Base-by-base conservation (phyloP, 768 basidiomycete species). In the Trametes punicea region DNA sequence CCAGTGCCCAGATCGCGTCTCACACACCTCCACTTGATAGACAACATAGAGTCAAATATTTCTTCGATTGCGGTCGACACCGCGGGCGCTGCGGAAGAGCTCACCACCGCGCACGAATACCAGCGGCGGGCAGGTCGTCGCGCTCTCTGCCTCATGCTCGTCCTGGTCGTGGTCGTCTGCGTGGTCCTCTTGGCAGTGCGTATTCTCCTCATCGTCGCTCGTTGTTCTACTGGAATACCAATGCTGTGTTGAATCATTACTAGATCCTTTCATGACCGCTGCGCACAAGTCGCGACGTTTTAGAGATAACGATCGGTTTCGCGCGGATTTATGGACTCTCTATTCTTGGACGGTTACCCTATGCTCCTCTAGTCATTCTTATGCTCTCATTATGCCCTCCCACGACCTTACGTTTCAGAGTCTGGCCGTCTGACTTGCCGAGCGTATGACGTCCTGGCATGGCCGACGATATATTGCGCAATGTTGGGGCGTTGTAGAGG, bases 31-130 rank as follows among this genome's bases (percentile, higher is more conserved):
- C 5, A 21, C 10, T 18, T 26, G 20, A 16, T 64, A 98, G 96
- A 98, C 67, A 96, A 96, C 64, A 96, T 99, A 66, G 93, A 97
- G 69, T 83, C 85, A 36, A 98, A 98, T 65, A 85, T 99, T 34
- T 88, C 86, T 15, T 90, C 88, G 0, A 88, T 98, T 48, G 85
- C 87, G 0, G 80, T 81, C 27, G 89, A 98, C 67, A 93, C 93
- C 1, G 75, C 81, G 2, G 83, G 84, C 34, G 96, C 94, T 13
- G 83, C 89, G 1, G 85, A 88, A 57, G 95, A 99, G 71, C 79
- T 98, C 30, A 84, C 80, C 2, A 89, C 88, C 15, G 97, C 97
- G 4, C 85, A 89, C 52, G 92, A 92, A 18, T 95, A 97, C 69
- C 97, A 99, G 72, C 84, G 93, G 44, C 96, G 85, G 69, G 97